A percentile compares a stretch with the other conserved stretches of the same genome.
phyloP scores from a whole-genome alignment of 129 eudicot species.

The Apium graveolens region DNA sequence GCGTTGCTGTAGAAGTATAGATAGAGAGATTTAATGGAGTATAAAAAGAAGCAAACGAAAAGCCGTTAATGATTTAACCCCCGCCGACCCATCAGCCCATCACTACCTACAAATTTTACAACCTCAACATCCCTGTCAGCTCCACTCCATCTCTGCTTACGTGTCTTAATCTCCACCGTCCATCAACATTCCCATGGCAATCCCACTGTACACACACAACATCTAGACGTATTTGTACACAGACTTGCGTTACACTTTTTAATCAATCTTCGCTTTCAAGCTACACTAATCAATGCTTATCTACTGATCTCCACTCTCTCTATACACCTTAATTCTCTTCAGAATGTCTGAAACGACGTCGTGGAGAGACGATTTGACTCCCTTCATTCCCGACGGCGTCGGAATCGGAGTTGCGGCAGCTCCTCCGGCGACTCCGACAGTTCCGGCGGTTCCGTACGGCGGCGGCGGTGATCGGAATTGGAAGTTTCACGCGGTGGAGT shows the following conservation, averaged over 20 bases:
- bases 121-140: not conserved
- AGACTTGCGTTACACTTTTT: not conserved
- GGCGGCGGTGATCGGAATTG: conserved; percentile 26
- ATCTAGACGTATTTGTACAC: not conserved
- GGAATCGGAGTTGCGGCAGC: conserved; percentile 4
- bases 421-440: conserved; percentile 9
- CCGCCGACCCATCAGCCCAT: not conserved
- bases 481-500: conserved; percentile 74
- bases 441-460: conserved; percentile 11
- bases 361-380: not conserved
- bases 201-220: not conserved
- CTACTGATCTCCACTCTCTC: not conserved
- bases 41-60: not conserved
- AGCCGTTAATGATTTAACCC: not conserved
- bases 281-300: conserved; percentile 3
- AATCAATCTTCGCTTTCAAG: not conserved
- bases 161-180: not conserved
- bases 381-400: not conserved
- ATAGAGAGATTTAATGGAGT: too few species aligned
- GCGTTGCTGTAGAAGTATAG: not conserved
- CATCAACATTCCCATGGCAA: not conserved
- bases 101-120: not conserved
- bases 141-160: not conserved
- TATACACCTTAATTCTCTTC: conserved; percentile 28
- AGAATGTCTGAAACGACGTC: conserved; percentile 26